These are phyloP conservation scores for Penstemon davidsonii DNA, from an alignment of 257 asterid species.

Conservation along the genomic window DNA sequence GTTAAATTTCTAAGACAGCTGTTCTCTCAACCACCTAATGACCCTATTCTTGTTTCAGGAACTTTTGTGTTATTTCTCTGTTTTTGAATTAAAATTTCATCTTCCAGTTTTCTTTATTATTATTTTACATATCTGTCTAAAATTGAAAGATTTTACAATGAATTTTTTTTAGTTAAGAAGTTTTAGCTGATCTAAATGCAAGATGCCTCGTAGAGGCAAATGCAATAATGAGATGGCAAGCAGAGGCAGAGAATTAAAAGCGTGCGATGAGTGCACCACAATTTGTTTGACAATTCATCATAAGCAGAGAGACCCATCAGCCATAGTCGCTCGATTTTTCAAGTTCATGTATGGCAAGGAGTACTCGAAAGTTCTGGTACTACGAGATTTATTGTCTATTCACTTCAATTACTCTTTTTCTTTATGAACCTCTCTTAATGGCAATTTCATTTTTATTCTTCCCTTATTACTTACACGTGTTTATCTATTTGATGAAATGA, in stretches of 20 bases:
- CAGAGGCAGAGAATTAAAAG: neutral
- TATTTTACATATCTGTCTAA: neutral
- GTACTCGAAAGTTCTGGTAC: slow-evolving; percentile 33
- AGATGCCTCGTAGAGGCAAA: slow-evolving; percentile 19
- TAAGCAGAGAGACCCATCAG: slow-evolving; percentile 10
- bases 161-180: neutral
- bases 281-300: slow-evolving; percentile 14
- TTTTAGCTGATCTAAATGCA: neutral
- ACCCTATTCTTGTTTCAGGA: slow-evolving; percentile 7
- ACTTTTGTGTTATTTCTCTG: neutral
- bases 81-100: neutral
- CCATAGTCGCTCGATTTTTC: slow-evolving; percentile 26
- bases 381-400: neutral
- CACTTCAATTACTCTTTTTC: neutral
- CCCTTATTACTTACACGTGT: neutral
- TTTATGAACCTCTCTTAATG: neutral
- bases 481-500: too few relatives aligned
- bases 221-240: too few relatives aligned
- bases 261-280: slow-evolving; percentile 7
- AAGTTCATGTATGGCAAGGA: slow-evolving; percentile 26
- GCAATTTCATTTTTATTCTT: neutral
- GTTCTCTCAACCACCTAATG: neutral
- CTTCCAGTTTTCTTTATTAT: neutral
- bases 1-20: neutral
- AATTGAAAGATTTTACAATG: neutral